phyloP scores from a whole-genome alignment of 129 eudicot genomes.

The Smallanthus sonchifolius region DNA sequence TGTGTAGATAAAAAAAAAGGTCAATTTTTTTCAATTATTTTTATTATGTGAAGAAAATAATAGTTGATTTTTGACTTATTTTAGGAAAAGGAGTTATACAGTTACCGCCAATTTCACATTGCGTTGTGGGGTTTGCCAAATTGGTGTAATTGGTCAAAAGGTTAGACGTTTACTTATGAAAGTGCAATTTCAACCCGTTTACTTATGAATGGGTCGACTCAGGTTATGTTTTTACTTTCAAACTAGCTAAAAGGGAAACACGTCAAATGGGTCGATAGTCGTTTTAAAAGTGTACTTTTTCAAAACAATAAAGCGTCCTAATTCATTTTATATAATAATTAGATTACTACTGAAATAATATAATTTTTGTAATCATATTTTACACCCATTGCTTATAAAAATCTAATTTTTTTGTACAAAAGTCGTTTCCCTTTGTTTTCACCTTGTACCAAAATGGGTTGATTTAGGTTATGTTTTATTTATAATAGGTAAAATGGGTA shows the following conservation, averaged over 20 bases:
- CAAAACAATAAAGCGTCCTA: not conserved
- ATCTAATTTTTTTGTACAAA: not conserved
- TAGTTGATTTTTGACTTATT: not conserved
- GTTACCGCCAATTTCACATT: constrained; percentile 93
- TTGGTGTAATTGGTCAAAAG: constrained; percentile 95
- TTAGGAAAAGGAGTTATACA: constrained; percentile 75
- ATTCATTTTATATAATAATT: not conserved
- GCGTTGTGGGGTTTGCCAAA: constrained; percentile 97
- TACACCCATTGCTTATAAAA: not conserved
- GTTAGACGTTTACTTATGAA: constrained; percentile 24
- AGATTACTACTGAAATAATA: not conserved
- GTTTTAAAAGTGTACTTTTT: not conserved
- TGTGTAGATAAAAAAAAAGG: not conserved
- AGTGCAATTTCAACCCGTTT: not conserved
- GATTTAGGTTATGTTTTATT: not conserved
- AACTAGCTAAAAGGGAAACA: not conserved
- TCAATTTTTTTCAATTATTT: not conserved
- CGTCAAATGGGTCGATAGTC: not conserved
- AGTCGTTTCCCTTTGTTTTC: not conserved
- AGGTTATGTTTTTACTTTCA: not conserved
- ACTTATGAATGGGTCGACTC: not conserved
- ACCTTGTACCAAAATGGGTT: not conserved
- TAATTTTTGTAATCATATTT: not conserved
- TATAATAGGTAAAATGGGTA: not conserved
- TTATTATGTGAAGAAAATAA: constrained; percentile 3